A percentile compares a stretch with the other conserved stretches of the same genome.
phyloP scores from a whole-genome alignment of 140 eudicot genomes.

The Anethum foeniculum region DNA sequence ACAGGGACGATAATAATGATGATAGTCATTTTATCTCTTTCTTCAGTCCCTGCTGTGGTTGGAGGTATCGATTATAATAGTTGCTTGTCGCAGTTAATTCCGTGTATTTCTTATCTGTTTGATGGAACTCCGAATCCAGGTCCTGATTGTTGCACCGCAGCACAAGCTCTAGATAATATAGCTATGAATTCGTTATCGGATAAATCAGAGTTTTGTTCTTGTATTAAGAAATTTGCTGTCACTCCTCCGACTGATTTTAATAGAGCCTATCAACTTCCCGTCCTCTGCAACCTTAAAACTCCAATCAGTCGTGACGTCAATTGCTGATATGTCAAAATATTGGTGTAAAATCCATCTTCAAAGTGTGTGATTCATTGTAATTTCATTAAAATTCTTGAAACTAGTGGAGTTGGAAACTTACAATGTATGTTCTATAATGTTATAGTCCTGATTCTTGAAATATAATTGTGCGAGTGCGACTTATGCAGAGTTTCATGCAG shows the following conservation, averaged over 20 bases:
- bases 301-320: not conserved
- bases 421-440: not conserved
- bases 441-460: not conserved
- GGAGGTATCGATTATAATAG: slow-evolving; percentile 2
- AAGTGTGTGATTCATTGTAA: not conserved
- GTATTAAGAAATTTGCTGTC: slow-evolving; percentile 1
- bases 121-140: slow-evolving; percentile 5
- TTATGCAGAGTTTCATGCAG: not conserved
- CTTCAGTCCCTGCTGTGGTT: not conserved
- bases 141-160: not conserved
- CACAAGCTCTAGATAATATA: not conserved
- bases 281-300: slow-evolving; percentile 5
- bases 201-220: slow-evolving; percentile 3
- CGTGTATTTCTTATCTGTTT: not conserved
- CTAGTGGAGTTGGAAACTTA: not conserved
- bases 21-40: not conserved
- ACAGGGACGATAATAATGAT: not conserved
- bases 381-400: not conserved
- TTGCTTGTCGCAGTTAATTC: slow-evolving; percentile 3
- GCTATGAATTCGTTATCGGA: not conserved
- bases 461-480: not conserved
- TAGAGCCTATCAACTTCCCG: slow-evolving; percentile 3
- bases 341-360: not conserved
- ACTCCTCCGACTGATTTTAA: slow-evolving; percentile 3
- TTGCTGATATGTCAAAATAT: not conserved